phyloP scores from a whole-genome alignment of 2,329 filamentous ascomycete genomes.

The Monosporascus sp. region DNA sequence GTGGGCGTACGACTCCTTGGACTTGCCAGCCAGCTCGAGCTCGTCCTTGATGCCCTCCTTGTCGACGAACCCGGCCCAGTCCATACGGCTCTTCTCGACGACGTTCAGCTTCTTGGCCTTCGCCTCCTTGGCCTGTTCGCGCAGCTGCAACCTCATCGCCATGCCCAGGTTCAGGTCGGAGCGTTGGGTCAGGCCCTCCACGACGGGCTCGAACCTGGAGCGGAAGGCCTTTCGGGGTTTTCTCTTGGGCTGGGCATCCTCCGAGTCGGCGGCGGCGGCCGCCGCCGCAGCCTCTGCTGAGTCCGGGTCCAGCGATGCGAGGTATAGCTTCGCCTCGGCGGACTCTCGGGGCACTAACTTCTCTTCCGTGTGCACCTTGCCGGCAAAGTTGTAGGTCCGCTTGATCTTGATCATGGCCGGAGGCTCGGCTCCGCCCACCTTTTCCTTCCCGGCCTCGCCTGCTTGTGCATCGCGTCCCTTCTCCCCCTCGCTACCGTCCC shows the following conservation, averaged over 20 bases:
- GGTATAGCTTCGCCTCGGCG: constrained; percentile 60
- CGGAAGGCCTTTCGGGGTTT: constrained; percentile 53
- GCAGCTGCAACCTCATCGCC: constrained; percentile 41
- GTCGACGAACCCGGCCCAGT: constrained; percentile 68
- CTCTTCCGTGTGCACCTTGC: constrained; percentile 66
- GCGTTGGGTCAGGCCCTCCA: constrained; percentile 39
- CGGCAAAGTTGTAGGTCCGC: constrained; percentile 70
- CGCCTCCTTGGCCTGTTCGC: constrained; percentile 35
- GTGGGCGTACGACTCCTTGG: constrained; percentile 58
- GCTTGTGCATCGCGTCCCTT: constrained; percentile 6
- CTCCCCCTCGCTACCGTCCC: constrained; percentile 2
- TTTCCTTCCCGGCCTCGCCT: constrained; percentile 3
- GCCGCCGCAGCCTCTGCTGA: constrained; percentile 7
- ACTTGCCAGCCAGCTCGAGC: constrained; percentile 58
- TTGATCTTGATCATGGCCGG: constrained; percentile 56
- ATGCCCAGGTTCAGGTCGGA: constrained; percentile 56
- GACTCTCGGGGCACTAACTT: constrained; percentile 62
- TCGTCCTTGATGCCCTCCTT: constrained; percentile 67
- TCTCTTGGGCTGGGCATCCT: constrained; percentile 32
- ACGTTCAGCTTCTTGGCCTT: constrained; percentile 63
- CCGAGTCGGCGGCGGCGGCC: constrained; percentile 4
- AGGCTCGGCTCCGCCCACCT: constrained; percentile 15
- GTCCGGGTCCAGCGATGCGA: constrained; percentile 44
- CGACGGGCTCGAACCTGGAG: constrained; percentile 57
- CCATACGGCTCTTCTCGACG: constrained; percentile 67